Conservation (phyloP, 148 eudicot species). For the Oxyria digyna region DNA sequence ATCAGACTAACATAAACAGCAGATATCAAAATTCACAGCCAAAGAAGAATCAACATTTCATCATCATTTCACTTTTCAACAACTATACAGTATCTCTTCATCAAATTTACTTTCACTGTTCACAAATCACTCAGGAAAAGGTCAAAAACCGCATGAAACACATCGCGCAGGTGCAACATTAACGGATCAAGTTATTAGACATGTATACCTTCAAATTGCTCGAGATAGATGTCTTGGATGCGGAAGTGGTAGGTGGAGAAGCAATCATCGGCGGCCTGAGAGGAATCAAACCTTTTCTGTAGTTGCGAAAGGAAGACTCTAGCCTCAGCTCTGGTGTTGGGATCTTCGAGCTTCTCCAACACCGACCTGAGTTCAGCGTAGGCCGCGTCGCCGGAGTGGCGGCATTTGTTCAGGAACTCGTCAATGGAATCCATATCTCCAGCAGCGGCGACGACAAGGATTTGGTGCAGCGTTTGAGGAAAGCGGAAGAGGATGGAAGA, state of each 20-base stretch:
- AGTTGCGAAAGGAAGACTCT: constrained; percentile 59
- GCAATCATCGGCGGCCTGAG: constrained; percentile 36
- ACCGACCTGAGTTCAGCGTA: constrained; percentile 59
- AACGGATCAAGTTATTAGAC: neutral
- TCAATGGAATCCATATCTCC: constrained; percentile 28
- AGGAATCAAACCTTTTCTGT: constrained; percentile 42
- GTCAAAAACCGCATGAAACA: neutral
- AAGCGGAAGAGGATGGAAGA: neutral
- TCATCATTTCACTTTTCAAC: neutral
- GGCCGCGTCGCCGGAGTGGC: constrained; percentile 81
- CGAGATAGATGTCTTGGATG: constrained; percentile 59
- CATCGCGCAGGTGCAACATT: neutral
- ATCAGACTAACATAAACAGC: neutral
- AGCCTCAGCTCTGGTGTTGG: constrained; percentile 47
- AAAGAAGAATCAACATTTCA: neutral
- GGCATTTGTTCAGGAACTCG: constrained; percentile 54
- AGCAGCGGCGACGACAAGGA: neutral
- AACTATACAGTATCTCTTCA: neutral
- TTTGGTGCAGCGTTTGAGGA: neutral
- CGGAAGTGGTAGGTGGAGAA: constrained; percentile 70
- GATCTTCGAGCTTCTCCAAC: constrained; percentile 72
- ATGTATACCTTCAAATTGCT: constrained; percentile 49
- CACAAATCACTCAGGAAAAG: neutral
- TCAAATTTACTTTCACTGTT: neutral
- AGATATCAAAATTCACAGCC: too few species aligned